Conservation (phyloP, 768 basidiomycete species). For the Amanita fuliginea region DNA sequence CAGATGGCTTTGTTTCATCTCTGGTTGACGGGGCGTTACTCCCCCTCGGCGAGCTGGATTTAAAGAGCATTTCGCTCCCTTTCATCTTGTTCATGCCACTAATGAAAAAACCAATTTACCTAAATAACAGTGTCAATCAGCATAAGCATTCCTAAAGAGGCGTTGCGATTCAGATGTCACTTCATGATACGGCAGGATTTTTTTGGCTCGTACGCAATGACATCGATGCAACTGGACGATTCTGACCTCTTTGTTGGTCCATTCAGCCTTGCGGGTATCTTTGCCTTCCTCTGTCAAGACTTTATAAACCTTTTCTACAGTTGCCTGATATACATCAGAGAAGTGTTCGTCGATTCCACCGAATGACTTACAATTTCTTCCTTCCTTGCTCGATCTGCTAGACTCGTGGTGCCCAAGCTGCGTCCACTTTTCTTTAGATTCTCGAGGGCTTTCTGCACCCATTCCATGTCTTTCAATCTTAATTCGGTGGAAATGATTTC, state of each 20-base stretch:
- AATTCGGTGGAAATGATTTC: slow-evolving; percentile 93
- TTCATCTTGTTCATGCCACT: slow-evolving; percentile 35
- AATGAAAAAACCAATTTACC: slow-evolving; percentile 4
- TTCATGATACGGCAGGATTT: too few relatives aligned
- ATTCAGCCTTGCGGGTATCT: slow-evolving; percentile 88
- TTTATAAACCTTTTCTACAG: slow-evolving; percentile 77
- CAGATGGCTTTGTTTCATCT: slow-evolving; percentile 51
- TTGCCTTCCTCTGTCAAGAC: slow-evolving; percentile 68
- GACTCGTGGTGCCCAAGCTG: slow-evolving; percentile 57
- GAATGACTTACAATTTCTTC: slow-evolving; percentile 72
- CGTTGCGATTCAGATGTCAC: neutral
- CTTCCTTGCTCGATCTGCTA: slow-evolving; percentile 93
- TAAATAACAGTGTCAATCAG: neutral
- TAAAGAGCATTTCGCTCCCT: slow-evolving; percentile 77
- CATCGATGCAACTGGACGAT: neutral
- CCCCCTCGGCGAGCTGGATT: slow-evolving; percentile 95
- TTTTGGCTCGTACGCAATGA: too few relatives aligned
- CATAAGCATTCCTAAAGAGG: neutral
- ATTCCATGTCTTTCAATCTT: slow-evolving; percentile 94
- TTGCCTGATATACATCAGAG: slow-evolving; percentile 39
- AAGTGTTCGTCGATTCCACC: neutral
- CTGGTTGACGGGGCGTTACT: slow-evolving; percentile 76
- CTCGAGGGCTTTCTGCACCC: slow-evolving; percentile 90
- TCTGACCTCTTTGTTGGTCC: slow-evolving; percentile 94
- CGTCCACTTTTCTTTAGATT: slow-evolving; percentile 63